phyloP scores from a whole-genome alignment of 345 rosid species.

The Camelina laxa region DNA sequence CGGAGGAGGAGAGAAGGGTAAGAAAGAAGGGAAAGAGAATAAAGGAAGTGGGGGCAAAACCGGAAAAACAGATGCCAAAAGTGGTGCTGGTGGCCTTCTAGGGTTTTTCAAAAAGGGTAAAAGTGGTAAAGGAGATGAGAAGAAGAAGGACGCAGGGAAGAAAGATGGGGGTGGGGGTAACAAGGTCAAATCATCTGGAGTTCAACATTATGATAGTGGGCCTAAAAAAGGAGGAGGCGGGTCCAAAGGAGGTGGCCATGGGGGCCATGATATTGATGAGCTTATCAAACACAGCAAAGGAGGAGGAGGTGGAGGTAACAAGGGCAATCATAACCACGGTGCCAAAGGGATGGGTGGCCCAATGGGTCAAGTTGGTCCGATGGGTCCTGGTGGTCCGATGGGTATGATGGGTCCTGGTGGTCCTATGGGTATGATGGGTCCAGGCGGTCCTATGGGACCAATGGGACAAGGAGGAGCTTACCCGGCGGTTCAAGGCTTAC shows the following conservation, averaged over 20 bases:
- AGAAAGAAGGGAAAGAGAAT: conserved; percentile 47
- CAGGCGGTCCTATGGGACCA: conserved; percentile 45
- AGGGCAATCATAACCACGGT: conserved; percentile 33
- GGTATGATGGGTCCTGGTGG: conserved; percentile 44
- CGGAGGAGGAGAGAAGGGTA: conserved; percentile 49
- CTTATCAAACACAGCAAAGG: conserved; percentile 45
- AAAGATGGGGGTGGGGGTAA: conserved; percentile 50
- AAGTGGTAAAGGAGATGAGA: conserved; percentile 43
- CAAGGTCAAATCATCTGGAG: conserved; percentile 41
- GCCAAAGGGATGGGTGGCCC: conserved; percentile 41
- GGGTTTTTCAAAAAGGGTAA: conserved; percentile 59
- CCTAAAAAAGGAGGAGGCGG: conserved; percentile 59
- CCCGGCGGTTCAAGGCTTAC: conserved; percentile 80
- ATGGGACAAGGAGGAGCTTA: conserved; percentile 52
- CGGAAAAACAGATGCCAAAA: conserved; percentile 47
- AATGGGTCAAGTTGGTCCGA: conserved; percentile 44
- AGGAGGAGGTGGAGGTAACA: conserved; percentile 47
- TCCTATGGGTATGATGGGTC: conserved; percentile 46
- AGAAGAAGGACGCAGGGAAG: conserved; percentile 33
- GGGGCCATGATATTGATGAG: conserved; percentile 55
- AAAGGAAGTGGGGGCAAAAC: conserved; percentile 53
- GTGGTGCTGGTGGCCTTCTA: conserved; percentile 42
- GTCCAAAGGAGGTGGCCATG: conserved; percentile 46
- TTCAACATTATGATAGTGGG: conserved; percentile 47
- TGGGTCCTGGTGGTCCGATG: conserved; percentile 45